Evolutionary conservation across 1,139 yeast species (phyloP).

Genomic region (Lodderomyces margitis): DNA sequence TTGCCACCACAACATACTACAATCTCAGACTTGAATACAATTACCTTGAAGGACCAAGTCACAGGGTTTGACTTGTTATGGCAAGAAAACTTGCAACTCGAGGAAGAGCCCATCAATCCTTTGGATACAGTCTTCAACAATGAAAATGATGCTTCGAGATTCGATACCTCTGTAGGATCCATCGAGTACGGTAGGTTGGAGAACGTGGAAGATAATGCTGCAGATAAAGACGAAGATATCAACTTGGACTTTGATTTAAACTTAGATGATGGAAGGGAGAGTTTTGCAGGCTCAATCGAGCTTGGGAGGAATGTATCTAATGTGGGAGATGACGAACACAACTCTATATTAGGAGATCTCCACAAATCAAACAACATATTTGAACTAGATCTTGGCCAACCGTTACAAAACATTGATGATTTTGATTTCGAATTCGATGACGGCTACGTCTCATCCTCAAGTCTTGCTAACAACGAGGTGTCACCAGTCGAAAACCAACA

Average conservation of each 20-base stretch:
- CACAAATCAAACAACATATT: conserved; percentile 20
- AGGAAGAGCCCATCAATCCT: conserved; percentile 17
- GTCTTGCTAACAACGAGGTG: background rate
- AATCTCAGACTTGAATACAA: conserved; percentile 51
- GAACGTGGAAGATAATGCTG: background rate
- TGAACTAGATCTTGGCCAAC: conserved; percentile 29
- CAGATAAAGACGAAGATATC: conserved; percentile 19
- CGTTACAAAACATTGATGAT: conserved; percentile 22
- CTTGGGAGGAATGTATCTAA: conserved; percentile 40
- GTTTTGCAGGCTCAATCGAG: conserved; percentile 44
- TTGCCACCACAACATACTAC: conserved; percentile 52
- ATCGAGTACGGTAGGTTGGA: conserved; percentile 56
- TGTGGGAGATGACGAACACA: conserved; percentile 16
- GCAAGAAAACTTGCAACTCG: conserved; percentile 63
- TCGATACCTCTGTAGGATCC: conserved; percentile 41
- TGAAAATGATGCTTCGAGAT: conserved; percentile 12
- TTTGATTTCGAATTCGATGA: conserved; percentile 20
- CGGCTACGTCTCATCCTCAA: conserved; percentile 1
- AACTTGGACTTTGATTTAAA: conserved; percentile 56
- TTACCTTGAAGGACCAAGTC: conserved; percentile 72
- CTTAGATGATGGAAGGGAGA: conserved; percentile 24
- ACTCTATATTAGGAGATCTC: conserved; percentile 28
- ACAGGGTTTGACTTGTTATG: conserved; percentile 73
- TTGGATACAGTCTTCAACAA: conserved; percentile 4
- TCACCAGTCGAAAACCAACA: conserved; percentile 2